phyloP scores from a whole-genome alignment of 352 stramenopile species.

The Phytophthora tubulina region DNA sequence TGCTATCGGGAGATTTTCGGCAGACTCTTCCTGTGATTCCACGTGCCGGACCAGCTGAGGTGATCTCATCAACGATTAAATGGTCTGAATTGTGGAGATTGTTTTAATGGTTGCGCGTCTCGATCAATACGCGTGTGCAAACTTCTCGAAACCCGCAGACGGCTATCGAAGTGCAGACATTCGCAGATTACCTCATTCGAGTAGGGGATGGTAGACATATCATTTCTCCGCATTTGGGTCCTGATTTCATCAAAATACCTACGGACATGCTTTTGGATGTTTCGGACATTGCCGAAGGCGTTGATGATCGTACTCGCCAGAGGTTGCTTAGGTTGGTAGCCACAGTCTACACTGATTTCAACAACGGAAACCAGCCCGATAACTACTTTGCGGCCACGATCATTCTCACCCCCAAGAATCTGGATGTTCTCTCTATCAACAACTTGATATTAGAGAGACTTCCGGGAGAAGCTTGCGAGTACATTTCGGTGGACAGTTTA shows the following conservation, averaged over 20 bases:
- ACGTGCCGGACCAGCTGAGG: neutral
- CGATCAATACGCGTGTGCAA: neutral
- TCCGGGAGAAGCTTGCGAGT: too few species aligned
- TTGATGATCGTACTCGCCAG: too few species aligned
- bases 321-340: too few species aligned
- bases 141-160: neutral
- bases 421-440: too few species aligned
- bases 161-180: neutral
- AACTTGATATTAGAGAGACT: too few species aligned
- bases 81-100: neutral
- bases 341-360: too few species aligned
- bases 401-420: too few species aligned
- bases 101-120: neutral
- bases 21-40: too few species aligned
- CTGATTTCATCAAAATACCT: neutral
- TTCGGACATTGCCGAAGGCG: too few species aligned
- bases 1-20: neutral
- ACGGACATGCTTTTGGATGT: neutral
- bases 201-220: neutral
- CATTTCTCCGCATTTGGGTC: neutral
- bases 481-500: too few species aligned
- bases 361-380: too few species aligned
- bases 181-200: neutral
- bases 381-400: too few species aligned
- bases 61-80: neutral